Base-by-base conservation (phyloP, 2,329 filamentous ascomycete genomes). In the Ceratocystis destructans region DNA sequence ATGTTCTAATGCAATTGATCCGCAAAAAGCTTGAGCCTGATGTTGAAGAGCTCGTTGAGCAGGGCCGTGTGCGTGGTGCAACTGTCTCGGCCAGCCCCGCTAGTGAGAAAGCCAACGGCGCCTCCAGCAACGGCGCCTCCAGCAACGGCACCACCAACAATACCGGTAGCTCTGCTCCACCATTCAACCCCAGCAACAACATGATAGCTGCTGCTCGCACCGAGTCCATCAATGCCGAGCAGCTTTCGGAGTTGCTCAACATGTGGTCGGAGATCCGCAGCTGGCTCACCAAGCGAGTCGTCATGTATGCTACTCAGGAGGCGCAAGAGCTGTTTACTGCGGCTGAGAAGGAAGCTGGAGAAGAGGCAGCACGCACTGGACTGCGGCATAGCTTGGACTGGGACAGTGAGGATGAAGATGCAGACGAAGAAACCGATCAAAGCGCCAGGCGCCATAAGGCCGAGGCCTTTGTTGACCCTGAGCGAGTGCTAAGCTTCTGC, bases 11-110 rank as follows among this genome's bases (percentile, higher is more conserved):
- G 31, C 83, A 87, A 71, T 79, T 96, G 1, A 78, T 95, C 41
- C 86, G 90, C 48, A 95, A 94, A 76, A 94, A 94, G 73, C 81
- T 91, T 62, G 90, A 94, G 70, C 89, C 89, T 0, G 80, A 83
- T 28, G 85, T 91, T 20, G 88, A 92, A 73, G 84, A 86, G 66
- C 86, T 87, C 76, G 85, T 93, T 31, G 82, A 84, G 25, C 78
- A 84, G 64, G 87, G 85, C 0, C 81, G 83, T 45, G 31, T 64
- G 41, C 66, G 66, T 31, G 62, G 66, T 22, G 41, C 48, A 7
- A 53, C 50, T 20, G 48, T 62, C 20, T 46, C n/a, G 17, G 15
- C 53, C 8, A 12, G 53, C 6, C 48, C 64, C 22, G 20, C 12
- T 28, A 25, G 28, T 33, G 33, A 71, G 17, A 70, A 73, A 31